Base-by-base conservation (phyloP, 108 stramenopile genomes). In the Nitzschia palea region DNA sequence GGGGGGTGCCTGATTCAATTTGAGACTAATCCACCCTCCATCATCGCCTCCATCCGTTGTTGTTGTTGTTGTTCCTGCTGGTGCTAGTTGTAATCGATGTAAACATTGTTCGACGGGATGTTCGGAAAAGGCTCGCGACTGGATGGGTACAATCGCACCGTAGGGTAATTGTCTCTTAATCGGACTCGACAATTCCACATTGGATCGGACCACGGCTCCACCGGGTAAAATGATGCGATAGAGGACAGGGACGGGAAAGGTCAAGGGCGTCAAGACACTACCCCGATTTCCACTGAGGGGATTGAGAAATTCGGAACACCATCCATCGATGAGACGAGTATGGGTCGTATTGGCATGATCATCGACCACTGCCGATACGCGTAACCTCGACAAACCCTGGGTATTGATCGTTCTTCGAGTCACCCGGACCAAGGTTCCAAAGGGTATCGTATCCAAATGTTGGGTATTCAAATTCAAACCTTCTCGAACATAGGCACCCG, bases 271-370 rank as follows among this genome's bases (percentile, higher is more conserved):
- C 3, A 80, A 79, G 34, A 96, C 73, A 8, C 76, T 70, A 1
- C 95, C 95, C 23, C 88, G 55, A 66, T 94, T 89, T 23, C 95
- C 93, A 3, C 77, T 75, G 5, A 91, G 69, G 3, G 95, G 95
- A 79, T 96, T 96, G 18, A 96, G 72, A 42, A 67, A 83, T 77
- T 94, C 88, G 15, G 89, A 91, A 55, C 93, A 93, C 91, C 89
- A 96, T 40, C 95, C 95, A 22, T 78, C 72, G 0, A 79, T 56
- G 8, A 36, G 17, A 1, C 48, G 52, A 1, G 28, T 44, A 14
- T 8, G 3, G 10, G 33, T 8, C 17, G 2, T 22, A 14, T 17
- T 31, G 29, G 3, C 23, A 14, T 52, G n/a, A 29, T 35, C 32
- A 9, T 63, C 51, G 0, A 68, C 44, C 62, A 44, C 31, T 0